phyloP scores from a whole-genome alignment of 1,139 yeast species.

The Trichomonascaceae sp. region DNA sequence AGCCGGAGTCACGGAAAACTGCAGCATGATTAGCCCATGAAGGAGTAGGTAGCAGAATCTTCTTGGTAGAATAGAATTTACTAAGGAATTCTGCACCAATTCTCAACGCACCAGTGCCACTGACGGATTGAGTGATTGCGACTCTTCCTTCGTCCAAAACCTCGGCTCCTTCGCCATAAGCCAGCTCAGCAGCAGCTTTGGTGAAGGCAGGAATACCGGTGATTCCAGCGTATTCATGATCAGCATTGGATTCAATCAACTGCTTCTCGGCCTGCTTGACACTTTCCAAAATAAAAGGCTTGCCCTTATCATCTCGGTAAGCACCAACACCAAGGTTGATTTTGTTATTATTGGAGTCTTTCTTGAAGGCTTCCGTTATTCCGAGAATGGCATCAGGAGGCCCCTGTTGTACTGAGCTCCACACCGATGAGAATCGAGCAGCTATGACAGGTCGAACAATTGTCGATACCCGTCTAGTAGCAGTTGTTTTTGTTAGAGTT shows the following conservation, averaged over 20 bases:
- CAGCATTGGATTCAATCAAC: conserved; percentile 40
- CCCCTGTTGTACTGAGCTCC: conserved; percentile 46
- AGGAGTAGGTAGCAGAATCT: conserved; percentile 57
- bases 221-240: conserved; percentile 90
- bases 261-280: conserved; percentile 53
- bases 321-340: conserved; percentile 96
- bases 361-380: conserved; percentile 52
- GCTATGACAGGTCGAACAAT: not conserved
- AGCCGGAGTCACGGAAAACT: conserved; percentile 44
- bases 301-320: conserved; percentile 85
- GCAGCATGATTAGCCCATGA: conserved; percentile 70
- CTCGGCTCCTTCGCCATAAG: conserved; percentile 38
- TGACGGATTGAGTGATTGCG: conserved; percentile 60
- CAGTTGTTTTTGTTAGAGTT: conserved; percentile 1
- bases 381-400: conserved; percentile 67
- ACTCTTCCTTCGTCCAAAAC: conserved; percentile 42
- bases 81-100: conserved; percentile 58
- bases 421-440: conserved; percentile 26
- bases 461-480: not conserved
- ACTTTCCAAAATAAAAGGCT: conserved; percentile 90
- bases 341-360: conserved; percentile 45
- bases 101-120: conserved; percentile 72
- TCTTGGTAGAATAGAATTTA: conserved; percentile 44
- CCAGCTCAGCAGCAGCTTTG: conserved; percentile 63
- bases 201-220: conserved; percentile 76